Conservation (phyloP, 345 rosid species). For the Citrus mangshanensis region DNA sequence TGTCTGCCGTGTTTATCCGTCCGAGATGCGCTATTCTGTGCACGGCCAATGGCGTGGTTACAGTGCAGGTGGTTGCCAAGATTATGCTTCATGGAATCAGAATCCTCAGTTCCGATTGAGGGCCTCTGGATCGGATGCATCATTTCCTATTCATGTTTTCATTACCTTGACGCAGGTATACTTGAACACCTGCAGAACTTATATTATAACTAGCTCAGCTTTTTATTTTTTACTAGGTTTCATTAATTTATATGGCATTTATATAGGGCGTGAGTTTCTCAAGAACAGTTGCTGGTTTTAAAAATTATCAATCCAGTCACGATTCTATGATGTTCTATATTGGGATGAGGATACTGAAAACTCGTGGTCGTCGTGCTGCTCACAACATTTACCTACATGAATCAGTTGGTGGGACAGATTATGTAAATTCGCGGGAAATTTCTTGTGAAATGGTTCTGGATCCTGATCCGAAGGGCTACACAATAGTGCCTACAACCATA, state of each 20-base stretch:
- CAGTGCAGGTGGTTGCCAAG: constrained; percentile 99
- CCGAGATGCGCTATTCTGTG: constrained; percentile 96
- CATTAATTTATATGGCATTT: constrained; percentile 6
- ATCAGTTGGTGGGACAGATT: constrained; percentile 99
- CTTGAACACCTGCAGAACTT: background rate
- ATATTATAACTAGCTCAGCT: background rate
- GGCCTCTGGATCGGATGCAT: constrained; percentile 88
- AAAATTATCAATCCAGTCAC: constrained; percentile 91
- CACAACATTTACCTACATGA: constrained; percentile 95
- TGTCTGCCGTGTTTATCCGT: constrained; percentile 95
- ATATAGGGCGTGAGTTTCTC: constrained; percentile 95
- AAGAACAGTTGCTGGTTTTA: constrained; percentile 90
- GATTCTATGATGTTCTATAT: constrained; percentile 94
- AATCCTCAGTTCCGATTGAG: constrained; percentile 96
- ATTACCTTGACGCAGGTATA: constrained; percentile 96
- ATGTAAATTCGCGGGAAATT: constrained; percentile 98
- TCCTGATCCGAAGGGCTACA: constrained; percentile 99
- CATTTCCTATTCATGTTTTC: constrained; percentile 86
- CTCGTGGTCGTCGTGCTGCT: constrained; percentile 96
- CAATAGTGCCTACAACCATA: constrained; percentile 97
- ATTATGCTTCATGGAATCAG: constrained; percentile 97
- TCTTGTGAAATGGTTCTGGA: constrained; percentile 99
- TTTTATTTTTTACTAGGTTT: background rate
- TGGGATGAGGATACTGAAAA: constrained; percentile 97
- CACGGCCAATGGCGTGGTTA: constrained; percentile 96